Conservation (phyloP, 2,329 filamentous ascomycete species). For the Penicillium glabrum region DNA sequence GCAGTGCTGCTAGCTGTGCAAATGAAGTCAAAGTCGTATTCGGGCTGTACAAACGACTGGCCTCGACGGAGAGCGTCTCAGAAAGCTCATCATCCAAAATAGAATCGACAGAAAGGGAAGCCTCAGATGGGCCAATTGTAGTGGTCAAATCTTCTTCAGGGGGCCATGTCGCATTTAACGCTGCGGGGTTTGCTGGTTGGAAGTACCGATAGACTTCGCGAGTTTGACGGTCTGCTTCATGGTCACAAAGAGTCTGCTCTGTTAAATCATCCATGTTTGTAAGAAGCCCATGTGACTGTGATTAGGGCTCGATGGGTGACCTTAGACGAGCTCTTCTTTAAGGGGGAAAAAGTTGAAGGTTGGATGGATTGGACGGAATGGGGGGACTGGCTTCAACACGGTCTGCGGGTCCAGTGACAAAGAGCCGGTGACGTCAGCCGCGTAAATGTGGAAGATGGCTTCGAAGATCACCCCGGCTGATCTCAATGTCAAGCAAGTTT, state of each 20-base stretch:
- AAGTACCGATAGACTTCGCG: conserved; percentile 20
- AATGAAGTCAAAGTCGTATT: conserved; percentile 16
- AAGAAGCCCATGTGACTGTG: not conserved
- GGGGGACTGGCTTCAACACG: too few species aligned
- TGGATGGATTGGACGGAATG: too few species aligned
- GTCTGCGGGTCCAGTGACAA: too few species aligned
- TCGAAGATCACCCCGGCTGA: too few species aligned
- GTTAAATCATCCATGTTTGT: not conserved
- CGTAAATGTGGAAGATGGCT: too few species aligned
- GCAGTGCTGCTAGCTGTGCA: conserved; percentile 14
- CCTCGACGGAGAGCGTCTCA: not conserved
- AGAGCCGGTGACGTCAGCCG: too few species aligned
- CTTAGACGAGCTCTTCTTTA: too few species aligned
- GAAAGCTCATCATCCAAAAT: not conserved
- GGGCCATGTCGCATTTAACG: conserved; percentile 2
- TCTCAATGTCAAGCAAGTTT: too few species aligned
- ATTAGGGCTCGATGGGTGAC: not conserved
- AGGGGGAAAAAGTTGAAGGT: too few species aligned
- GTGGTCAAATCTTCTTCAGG: not conserved
- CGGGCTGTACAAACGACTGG: conserved; percentile 3
- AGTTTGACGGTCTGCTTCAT: conserved; percentile 12
- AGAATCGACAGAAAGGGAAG: not conserved
- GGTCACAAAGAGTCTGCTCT: not conserved
- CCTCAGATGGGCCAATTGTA: too few species aligned
- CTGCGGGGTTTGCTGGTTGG: conserved; percentile 9